Percentiles rank a stretch among this genome's conserved stretches.
These are phyloP conservation scores for Lactuca saligna DNA, from an alignment of 129 eudicot genomes.

Conservation along the genomic window DNA sequence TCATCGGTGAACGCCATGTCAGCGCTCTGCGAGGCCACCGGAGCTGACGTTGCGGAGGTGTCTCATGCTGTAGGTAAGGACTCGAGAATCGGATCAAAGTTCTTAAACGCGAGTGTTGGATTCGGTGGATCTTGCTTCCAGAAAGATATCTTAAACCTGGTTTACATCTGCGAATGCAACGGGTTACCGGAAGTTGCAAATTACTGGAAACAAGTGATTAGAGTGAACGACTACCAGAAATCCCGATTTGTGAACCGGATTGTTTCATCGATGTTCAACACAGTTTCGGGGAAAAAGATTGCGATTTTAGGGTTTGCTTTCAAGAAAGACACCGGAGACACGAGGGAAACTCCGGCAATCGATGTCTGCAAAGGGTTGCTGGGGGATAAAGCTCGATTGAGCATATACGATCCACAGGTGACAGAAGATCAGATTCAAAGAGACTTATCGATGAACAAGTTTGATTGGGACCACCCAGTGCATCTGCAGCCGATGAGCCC, in stretches of 20 bases:
- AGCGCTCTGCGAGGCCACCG: conserved; percentile 77
- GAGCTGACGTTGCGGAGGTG: conserved; percentile 69
- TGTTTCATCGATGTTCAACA: conserved; percentile 76
- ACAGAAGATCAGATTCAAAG: conserved; percentile 69
- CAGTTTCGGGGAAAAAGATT: conserved; percentile 65
- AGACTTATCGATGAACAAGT: conserved; percentile 58
- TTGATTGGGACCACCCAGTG: conserved; percentile 75
- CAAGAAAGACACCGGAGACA: conserved; percentile 76
- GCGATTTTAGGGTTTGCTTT: conserved; percentile 68
- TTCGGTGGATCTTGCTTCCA: conserved; percentile 86
- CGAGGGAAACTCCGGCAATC: conserved; percentile 74
- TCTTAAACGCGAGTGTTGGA: conserved; percentile 72
- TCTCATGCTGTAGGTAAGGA: conserved; percentile 74
- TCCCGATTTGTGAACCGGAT: conserved; percentile 62
- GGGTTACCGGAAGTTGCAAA: conserved; percentile 68
- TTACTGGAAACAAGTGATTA: conserved; percentile 78
- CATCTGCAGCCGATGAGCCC: conserved; percentile 67
- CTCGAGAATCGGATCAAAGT: conserved; percentile 69
- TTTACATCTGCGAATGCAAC: conserved; percentile 79
- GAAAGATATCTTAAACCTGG: conserved; percentile 70
- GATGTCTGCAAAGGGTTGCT: conserved; percentile 70
- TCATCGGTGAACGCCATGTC: conserved; percentile 82
- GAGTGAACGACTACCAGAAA: conserved; percentile 78
- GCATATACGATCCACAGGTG: conserved; percentile 79
- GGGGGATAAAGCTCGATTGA: conserved; percentile 54